Evolutionary conservation across 2,329 filamentous ascomycete genomes (phyloP), one percentile per base, ranked within the genome.

Genomic region (Aureobasidium musti): DNA sequence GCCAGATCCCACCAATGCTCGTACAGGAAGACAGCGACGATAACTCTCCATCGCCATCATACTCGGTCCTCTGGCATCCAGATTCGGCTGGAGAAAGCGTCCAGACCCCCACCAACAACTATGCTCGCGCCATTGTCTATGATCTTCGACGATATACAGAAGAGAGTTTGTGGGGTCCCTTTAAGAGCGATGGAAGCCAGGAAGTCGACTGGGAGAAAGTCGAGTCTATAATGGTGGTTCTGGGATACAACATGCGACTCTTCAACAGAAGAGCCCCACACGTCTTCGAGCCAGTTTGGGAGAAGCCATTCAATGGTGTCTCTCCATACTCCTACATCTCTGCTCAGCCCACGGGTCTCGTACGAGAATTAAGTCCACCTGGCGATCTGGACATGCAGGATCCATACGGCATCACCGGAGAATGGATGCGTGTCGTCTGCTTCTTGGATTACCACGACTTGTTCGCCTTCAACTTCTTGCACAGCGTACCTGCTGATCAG

Each of bases 181-280:
- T 91, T 72, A 78, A 83, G 72, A 79, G 84, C 59, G 89, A 92
- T 72, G 85, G 83, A 1, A 82, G 80, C 2, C 82, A 82, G 63
- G 76, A 77, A 5, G 87, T 91, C 0, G 90, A 94, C 76, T 94
- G 91, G 91, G 89, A 93, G 76, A 91, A 90, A 78, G 78, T 92
- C 13, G 90, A 93, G 76, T 87, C 89, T 10, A 84, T 92, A 64
- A 85, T 92, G 81, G 80, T 92, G 3, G 86, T 89, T 2, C 76
- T 93, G 3, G 84, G 84, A 3, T 82, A 84, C 73, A 92, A 91
- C 73, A 80, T 90, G 61, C 76, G 79, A 45, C 73, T 76, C 11
- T 83, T 85, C 70, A 77, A 71, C 28, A 72, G 74, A 57, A 72
- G 80, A 14, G 72, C 73, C 8, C 79, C 80, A 21, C 78, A 79